Evolutionary conservation across 805 yeast genomes (phyloP).

Genomic region (Lipomyces anomalus): DNA sequence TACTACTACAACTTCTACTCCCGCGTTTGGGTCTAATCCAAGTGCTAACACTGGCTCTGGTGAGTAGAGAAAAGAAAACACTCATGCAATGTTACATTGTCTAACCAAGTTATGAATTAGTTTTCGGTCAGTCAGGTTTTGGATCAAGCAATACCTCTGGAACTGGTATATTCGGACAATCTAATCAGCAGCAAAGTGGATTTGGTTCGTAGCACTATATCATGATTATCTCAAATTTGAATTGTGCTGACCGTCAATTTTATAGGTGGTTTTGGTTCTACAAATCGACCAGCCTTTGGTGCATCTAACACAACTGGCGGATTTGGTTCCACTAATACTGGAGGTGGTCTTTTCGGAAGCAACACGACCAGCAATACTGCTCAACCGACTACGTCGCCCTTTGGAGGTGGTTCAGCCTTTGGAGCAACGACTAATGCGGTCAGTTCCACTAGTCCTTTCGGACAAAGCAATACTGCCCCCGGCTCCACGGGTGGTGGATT

Average conservation of each 20-base stretch:
- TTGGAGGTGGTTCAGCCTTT: constrained; percentile 19
- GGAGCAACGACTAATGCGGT: constrained; percentile 18
- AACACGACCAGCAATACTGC: constrained; percentile 4
- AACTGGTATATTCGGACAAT: constrained; percentile 22
- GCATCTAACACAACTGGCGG: constrained; percentile 12
- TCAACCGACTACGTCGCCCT: constrained; percentile 9
- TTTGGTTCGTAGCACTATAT: not conserved
- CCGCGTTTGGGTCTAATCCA: constrained; percentile 13
- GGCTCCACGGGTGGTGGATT: constrained; percentile 14
- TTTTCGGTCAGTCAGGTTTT: constrained; percentile 1
- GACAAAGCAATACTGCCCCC: constrained; percentile 16
- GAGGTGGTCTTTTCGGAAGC: constrained; percentile 19
- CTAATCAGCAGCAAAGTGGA: constrained; percentile 1
- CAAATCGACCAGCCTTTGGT: constrained; percentile 18
- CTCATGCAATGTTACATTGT: not conserved
- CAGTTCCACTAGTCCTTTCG: constrained; percentile 20
- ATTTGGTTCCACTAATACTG: constrained; percentile 17
- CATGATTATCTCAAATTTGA: not conserved
- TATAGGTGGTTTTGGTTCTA: constrained; percentile 19
- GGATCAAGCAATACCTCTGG: constrained; percentile 21
- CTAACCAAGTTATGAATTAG: not conserved
- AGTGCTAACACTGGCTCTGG: not conserved
- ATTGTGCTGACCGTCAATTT: not conserved
- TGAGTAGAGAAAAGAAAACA: not conserved
- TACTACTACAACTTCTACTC: constrained; percentile 5